A percentile compares a stretch with the other conserved stretches of the same genome.
Conservation (phyloP, 345 rosid genomes). For the Punica granatum region DNA sequence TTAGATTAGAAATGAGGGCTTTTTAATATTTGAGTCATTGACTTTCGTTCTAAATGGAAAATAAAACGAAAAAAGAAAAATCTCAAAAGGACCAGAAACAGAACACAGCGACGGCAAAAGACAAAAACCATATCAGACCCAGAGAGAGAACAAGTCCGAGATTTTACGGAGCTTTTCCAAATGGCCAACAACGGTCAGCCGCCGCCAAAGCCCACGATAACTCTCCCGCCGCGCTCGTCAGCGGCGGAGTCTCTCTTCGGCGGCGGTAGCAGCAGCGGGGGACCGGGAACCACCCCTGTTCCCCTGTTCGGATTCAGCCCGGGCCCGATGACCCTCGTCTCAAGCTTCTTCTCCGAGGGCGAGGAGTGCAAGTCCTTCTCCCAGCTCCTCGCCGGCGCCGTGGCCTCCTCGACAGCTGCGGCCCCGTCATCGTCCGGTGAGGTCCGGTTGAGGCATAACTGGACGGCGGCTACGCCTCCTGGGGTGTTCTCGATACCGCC, state of each 20-base stretch:
- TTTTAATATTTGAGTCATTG: slow-evolving; percentile 24
- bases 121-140: background rate
- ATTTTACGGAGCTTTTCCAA: background rate
- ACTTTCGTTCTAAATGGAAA: slow-evolving; percentile 21
- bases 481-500: slow-evolving; percentile 40
- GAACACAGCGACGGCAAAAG: background rate
- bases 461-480: slow-evolving; percentile 36
- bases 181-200: slow-evolving; percentile 26
- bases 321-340: slow-evolving; percentile 84
- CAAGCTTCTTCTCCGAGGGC: slow-evolving; percentile 56
- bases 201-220: slow-evolving; percentile 37
- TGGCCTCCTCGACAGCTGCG: slow-evolving; percentile 42
- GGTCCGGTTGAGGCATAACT: slow-evolving; percentile 33
- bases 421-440: slow-evolving; percentile 20
- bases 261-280: background rate
- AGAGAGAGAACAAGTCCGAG: background rate
- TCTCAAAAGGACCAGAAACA: slow-evolving; percentile 1
- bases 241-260: slow-evolving; percentile 36
- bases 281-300: background rate
- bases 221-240: slow-evolving; percentile 55
- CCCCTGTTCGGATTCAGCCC: slow-evolving; percentile 64
- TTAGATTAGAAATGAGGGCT: too few relatives aligned
- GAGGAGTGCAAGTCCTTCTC: slow-evolving; percentile 73
- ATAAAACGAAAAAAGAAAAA: background rate
- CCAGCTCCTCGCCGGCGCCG: slow-evolving; percentile 69